Percentiles rank a stretch among this genome's conserved stretches.
phyloP scores from a whole-genome alignment of 139 green algal genomes.

The Trebouxia sp. region DNA sequence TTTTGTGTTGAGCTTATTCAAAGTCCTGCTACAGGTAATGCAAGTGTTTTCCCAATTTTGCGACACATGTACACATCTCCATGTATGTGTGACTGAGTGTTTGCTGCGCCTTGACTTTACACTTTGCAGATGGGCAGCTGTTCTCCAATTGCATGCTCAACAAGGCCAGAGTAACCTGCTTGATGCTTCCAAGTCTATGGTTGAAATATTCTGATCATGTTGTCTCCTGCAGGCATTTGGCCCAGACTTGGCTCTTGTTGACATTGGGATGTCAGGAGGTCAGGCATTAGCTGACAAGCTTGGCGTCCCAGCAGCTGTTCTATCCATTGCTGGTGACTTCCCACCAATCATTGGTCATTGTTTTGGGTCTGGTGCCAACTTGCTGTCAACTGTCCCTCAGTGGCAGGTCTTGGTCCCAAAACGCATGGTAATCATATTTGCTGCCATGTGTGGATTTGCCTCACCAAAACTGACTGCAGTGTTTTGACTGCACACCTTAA shows the following conservation, averaged over 20 bases:
- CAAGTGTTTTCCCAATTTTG: too few relatives aligned
- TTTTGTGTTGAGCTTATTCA: neutral
- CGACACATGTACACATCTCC: too few relatives aligned
- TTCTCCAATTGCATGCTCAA: too few relatives aligned
- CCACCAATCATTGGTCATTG: neutral
- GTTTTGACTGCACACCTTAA: too few relatives aligned
- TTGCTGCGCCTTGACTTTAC: too few relatives aligned
- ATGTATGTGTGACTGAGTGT: too few relatives aligned
- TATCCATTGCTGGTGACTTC: neutral
- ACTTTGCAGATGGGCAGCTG: too few relatives aligned
- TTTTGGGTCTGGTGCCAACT: neutral
- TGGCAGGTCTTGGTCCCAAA: neutral
- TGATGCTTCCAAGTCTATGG: too few relatives aligned
- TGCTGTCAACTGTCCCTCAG: neutral
- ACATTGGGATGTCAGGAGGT: neutral
- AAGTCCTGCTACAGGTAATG: neutral
- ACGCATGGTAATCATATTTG: neutral
- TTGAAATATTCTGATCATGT: too few relatives aligned
- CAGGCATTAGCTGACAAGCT: neutral
- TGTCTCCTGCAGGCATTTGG: neutral
- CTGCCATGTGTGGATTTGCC: too few relatives aligned
- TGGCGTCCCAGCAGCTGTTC: neutral
- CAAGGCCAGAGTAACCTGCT: too few relatives aligned
- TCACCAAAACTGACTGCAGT: too few relatives aligned
- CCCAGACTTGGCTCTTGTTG: neutral